phyloP scores from a whole-genome alignment of 202 grass and related monocot genomes.

The Digitaria exilis region DNA sequence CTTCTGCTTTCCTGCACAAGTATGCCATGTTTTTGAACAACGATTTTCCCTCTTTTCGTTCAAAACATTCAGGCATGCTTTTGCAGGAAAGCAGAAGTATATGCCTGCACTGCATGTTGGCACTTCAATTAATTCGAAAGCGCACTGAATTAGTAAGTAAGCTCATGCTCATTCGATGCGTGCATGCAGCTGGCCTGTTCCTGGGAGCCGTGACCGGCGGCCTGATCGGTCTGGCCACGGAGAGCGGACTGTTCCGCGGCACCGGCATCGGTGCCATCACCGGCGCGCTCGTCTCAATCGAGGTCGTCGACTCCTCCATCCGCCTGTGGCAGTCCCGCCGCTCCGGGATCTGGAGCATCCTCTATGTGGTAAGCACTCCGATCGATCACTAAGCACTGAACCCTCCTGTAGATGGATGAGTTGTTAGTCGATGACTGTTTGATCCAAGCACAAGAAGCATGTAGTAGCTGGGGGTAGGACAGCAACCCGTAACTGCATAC shows the following conservation, averaged over 20 bases:
- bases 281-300: constrained; percentile 70
- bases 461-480: constrained; percentile 39
- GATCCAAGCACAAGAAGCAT: not conserved
- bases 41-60: too few relatives aligned
- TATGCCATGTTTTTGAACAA: too few relatives aligned
- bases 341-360: constrained; percentile 61
- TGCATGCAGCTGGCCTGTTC: constrained; percentile 55
- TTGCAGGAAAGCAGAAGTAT: too few relatives aligned
- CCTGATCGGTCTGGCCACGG: constrained; percentile 66
- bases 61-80: too few relatives aligned
- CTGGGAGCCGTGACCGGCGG: constrained; percentile 64
- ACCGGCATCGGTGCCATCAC: constrained; percentile 67
- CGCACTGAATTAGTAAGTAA: not conserved
- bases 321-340: constrained; percentile 54
- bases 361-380: constrained; percentile 57
- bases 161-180: not conserved
- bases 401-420: not conserved
- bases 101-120: too few relatives aligned
- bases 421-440: not conserved
- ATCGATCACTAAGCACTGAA: too few relatives aligned
- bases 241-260: constrained; percentile 66
- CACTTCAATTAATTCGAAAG: not conserved
- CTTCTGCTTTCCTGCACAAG: not conserved
- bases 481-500: constrained; percentile 33
- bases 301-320: constrained; percentile 72